A percentile compares a stretch with the other conserved stretches of the same genome.
phyloP scores from a whole-genome alignment of 805 yeast genomes.

The Kuraishia piskuri region DNA sequence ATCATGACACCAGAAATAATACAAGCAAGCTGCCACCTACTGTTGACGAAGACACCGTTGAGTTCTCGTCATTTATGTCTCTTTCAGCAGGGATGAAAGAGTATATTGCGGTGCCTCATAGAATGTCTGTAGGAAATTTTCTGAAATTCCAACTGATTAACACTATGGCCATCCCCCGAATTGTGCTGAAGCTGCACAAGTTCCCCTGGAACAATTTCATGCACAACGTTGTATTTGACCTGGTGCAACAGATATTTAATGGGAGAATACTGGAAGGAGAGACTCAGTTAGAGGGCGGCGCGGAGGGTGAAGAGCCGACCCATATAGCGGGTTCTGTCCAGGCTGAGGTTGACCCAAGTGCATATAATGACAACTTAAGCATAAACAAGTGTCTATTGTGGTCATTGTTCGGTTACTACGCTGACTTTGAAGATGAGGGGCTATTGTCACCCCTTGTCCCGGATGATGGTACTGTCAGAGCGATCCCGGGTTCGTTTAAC shows the following conservation, averaged over 20 bases:
- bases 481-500: conserved; percentile 22
- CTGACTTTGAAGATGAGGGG: conserved; percentile 11
- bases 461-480: neutral
- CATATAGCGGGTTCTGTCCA: conserved; percentile 13
- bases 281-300: neutral
- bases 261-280: conserved; percentile 38
- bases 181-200: conserved; percentile 60
- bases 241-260: conserved; percentile 87
- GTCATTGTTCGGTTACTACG: conserved; percentile 23
- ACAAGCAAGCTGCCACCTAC: too few species aligned
- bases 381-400: conserved; percentile 26
- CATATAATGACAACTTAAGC: conserved; percentile 21
- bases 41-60: neutral
- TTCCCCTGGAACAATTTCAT: conserved; percentile 97
- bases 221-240: conserved; percentile 94
- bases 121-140: conserved; percentile 60
- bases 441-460: neutral
- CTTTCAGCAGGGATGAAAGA: conserved; percentile 4
- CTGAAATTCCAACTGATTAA: conserved; percentile 76
- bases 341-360: conserved; percentile 9
- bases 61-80: neutral
- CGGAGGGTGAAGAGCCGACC: neutral
- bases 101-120: conserved; percentile 17
- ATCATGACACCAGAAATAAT: too few species aligned
- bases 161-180: conserved; percentile 51